phyloP scores from a whole-genome alignment of 2,329 filamentous ascomycete genomes.

The Xylaria sp. region DNA sequence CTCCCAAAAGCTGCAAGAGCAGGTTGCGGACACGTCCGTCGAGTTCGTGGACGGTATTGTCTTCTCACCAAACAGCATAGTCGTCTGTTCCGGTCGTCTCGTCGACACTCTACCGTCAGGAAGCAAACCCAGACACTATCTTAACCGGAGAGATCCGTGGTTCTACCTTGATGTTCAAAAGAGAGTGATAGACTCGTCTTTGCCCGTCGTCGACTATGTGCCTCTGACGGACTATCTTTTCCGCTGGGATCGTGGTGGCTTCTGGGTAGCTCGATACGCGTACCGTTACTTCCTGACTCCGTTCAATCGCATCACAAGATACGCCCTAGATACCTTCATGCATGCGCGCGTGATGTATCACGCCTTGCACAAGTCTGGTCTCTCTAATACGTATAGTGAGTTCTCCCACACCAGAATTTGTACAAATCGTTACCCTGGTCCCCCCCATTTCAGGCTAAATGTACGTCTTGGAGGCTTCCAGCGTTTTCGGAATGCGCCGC shows the following conservation, averaged over 20 bases:
- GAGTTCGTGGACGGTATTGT: conserved; percentile 78
- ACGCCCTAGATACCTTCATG: conserved; percentile 70
- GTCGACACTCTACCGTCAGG: conserved; percentile 58
- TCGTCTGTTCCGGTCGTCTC: conserved; percentile 71
- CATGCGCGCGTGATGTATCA: conserved; percentile 74
- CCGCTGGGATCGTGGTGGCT: conserved; percentile 75
- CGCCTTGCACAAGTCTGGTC: conserved; percentile 70
- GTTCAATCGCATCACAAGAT: conserved; percentile 72
- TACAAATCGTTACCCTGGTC: not conserved
- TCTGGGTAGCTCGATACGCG: conserved; percentile 73
- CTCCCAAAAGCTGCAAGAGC: conserved; percentile 58
- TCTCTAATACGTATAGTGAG: conserved; percentile 64
- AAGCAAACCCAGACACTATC: conserved; percentile 59
- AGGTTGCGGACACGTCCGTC: conserved; percentile 53
- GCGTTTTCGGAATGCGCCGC: too few species aligned
- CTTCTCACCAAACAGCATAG: conserved; percentile 65
- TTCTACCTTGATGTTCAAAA: conserved; percentile 75
- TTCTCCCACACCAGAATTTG: not conserved
- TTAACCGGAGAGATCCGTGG: conserved; percentile 73
- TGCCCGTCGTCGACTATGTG: conserved; percentile 63
- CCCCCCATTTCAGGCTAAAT: not conserved
- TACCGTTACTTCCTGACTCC: conserved; percentile 73
- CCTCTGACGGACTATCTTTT: conserved; percentile 75
- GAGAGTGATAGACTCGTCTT: conserved; percentile 44
- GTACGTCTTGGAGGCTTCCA: not conserved